Evolutionary conservation across 805 yeast genomes (phyloP).

Genomic region (Suhomyces sp.): DNA sequence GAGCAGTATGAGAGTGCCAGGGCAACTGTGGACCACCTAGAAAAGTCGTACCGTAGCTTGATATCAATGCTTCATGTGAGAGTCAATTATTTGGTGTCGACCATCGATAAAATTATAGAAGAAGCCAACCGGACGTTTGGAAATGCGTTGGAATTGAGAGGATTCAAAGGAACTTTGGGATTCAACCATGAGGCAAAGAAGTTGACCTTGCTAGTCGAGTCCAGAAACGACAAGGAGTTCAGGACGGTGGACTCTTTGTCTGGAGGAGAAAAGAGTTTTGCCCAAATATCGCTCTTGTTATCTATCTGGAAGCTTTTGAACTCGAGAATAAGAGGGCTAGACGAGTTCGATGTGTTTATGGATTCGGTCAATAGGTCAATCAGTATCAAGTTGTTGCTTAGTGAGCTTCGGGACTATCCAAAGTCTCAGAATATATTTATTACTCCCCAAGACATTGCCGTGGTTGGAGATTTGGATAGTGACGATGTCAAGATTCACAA

Average conservation of each 20-base stretch:
- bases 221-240: slow-evolving; percentile 53
- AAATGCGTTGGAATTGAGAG: slow-evolving; percentile 59
- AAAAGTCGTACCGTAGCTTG: slow-evolving; percentile 22
- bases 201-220: slow-evolving; percentile 59
- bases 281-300: slow-evolving; percentile 82
- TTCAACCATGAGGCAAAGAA: slow-evolving; percentile 55
- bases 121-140: slow-evolving; percentile 48
- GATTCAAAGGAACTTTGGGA: slow-evolving; percentile 67
- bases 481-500: slow-evolving; percentile 62
- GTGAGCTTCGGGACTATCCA: slow-evolving; percentile 59
- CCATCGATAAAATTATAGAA: slow-evolving; percentile 27
- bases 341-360: slow-evolving; percentile 97
- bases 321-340: slow-evolving; percentile 82
- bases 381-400: slow-evolving; percentile 70
- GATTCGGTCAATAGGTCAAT: slow-evolving; percentile 85
- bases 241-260: slow-evolving; percentile 81
- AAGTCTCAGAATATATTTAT: slow-evolving; percentile 86
- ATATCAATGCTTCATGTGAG: slow-evolving; percentile 31
- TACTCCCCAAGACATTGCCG: slow-evolving; percentile 88
- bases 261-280: slow-evolving; percentile 95
- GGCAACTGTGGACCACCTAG: slow-evolving; percentile 34
- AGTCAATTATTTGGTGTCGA: slow-evolving; percentile 31
- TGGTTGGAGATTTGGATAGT: slow-evolving; percentile 55
- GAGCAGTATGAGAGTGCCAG: slow-evolving; percentile 42
- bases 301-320: slow-evolving; percentile 94